Conservation (phyloP, 192 early-diverging fungal species). For the Umbelopsis sp. region DNA sequence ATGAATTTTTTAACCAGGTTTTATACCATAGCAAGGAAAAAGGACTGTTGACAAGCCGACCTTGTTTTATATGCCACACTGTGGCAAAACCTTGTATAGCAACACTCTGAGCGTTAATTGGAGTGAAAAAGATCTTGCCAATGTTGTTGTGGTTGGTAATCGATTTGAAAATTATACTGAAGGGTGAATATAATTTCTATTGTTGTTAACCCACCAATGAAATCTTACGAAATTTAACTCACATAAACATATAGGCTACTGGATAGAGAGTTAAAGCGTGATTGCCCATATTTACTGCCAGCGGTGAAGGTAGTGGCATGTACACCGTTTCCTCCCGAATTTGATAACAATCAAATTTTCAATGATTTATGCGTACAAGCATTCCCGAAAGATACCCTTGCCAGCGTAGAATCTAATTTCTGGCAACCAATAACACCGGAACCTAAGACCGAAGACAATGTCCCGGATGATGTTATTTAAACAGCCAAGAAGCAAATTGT, state of each 20-base stretch:
- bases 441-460: background rate
- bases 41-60: constrained; percentile 25
- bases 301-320: constrained; percentile 23
- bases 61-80: constrained; percentile 48
- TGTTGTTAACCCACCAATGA: background rate
- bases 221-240: background rate
- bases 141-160: constrained; percentile 36
- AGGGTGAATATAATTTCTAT: constrained; percentile 23
- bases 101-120: constrained; percentile 39
- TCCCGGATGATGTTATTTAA: background rate
- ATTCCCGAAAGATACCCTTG: constrained; percentile 24
- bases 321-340: constrained; percentile 33
- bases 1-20: background rate
- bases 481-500: too few relatives aligned
- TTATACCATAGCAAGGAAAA: constrained; percentile 23
- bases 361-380: constrained; percentile 40
- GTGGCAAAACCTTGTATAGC: constrained; percentile 34
- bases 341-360: constrained; percentile 40
- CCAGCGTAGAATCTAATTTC: constrained; percentile 13
- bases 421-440: constrained; percentile 18
- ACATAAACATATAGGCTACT: constrained; percentile 21
- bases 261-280: constrained; percentile 31
- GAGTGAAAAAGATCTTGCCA: constrained; percentile 17
- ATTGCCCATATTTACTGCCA: constrained; percentile 39
- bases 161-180: constrained; percentile 38